Evolutionary conservation across 441 rosid genomes (phyloP).

Genomic region (Populus tomentosa): DNA sequence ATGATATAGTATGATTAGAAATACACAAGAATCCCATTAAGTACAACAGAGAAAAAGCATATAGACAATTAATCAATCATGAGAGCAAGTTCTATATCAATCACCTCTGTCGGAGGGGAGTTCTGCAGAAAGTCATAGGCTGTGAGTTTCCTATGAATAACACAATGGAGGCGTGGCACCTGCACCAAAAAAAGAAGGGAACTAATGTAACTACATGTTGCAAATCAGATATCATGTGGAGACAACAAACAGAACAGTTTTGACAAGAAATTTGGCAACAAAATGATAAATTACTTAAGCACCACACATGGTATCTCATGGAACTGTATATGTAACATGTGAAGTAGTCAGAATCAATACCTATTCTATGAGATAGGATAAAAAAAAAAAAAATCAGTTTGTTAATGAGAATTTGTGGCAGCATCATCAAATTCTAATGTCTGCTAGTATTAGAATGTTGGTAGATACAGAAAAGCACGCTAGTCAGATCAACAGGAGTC

Average conservation of each 20-base stretch:
- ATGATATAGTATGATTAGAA: not conserved
- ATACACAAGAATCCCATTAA: not conserved
- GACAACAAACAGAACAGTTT: not conserved
- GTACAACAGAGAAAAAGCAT: not conserved
- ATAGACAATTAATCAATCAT: not conserved
- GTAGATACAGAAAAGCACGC: not conserved
- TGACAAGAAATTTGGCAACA: not conserved
- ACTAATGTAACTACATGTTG: not conserved
- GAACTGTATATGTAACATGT: too few relatives aligned
- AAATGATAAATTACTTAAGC: not conserved
- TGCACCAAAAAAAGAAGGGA: slow-evolving; percentile 21
- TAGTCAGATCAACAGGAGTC: not conserved
- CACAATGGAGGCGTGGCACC: slow-evolving; percentile 90
- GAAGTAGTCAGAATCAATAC: not conserved
- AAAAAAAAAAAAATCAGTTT: not conserved
- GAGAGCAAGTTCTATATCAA: slow-evolving; percentile 5
- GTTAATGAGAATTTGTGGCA: not conserved
- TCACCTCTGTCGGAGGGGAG: slow-evolving; percentile 58
- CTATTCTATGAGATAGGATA: not conserved
- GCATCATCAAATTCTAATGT: not conserved
- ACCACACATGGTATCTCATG: not conserved
- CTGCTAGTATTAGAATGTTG: not conserved
- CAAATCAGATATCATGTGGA: not conserved
- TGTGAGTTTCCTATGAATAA: slow-evolving; percentile 73
- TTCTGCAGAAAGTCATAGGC: slow-evolving; percentile 47